Percentiles rank a stretch among this genome's conserved stretches.
Evolutionary conservation across 768 basidiomycete genomes (phyloP).

Genomic region (Suillus subalutaceus): DNA sequence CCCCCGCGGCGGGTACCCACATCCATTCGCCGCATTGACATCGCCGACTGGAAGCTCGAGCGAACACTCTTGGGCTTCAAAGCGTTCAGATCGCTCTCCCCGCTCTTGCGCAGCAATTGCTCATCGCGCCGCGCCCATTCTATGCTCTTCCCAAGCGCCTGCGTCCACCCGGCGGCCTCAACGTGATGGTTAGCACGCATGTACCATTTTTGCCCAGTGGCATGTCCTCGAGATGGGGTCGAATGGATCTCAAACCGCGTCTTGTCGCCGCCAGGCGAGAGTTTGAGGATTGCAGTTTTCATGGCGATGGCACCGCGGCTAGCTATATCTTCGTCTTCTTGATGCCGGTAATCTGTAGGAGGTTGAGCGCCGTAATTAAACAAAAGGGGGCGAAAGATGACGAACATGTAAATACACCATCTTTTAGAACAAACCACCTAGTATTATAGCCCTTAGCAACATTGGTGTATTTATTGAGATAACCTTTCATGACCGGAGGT

Average conservation of each 20-base stretch:
- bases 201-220: slow-evolving; percentile 72
- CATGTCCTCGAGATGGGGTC: slow-evolving; percentile 49
- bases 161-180: slow-evolving; percentile 87
- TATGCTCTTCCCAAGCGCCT: slow-evolving; percentile 72
- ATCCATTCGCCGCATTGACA: slow-evolving; percentile 24
- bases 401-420: slow-evolving; percentile 84
- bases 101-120: slow-evolving; percentile 40
- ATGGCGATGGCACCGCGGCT: slow-evolving; percentile 89
- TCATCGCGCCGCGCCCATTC: slow-evolving; percentile 64
- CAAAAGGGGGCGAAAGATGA: slow-evolving; percentile 17
- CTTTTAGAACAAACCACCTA: slow-evolving; percentile 90
- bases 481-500: slow-evolving; percentile 70
- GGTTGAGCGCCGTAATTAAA: slow-evolving; percentile 5
- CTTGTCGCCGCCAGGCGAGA: slow-evolving; percentile 53
- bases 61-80: slow-evolving; percentile 32
- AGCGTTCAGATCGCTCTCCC: slow-evolving; percentile 51
- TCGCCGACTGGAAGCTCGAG: slow-evolving; percentile 35
- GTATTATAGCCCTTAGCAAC: slow-evolving; percentile 89
- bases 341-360: slow-evolving; percentile 71
- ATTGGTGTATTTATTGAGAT: slow-evolving; percentile 91
- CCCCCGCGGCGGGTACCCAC: slow-evolving; percentile 27
- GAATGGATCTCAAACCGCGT: slow-evolving; percentile 85
- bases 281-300: slow-evolving; percentile 71
- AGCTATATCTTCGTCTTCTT: slow-evolving; percentile 86
- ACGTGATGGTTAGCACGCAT: slow-evolving; percentile 86